Conservation (phyloP, 2,329 filamentous ascomycete species). For the Microdochium nivale region DNA sequence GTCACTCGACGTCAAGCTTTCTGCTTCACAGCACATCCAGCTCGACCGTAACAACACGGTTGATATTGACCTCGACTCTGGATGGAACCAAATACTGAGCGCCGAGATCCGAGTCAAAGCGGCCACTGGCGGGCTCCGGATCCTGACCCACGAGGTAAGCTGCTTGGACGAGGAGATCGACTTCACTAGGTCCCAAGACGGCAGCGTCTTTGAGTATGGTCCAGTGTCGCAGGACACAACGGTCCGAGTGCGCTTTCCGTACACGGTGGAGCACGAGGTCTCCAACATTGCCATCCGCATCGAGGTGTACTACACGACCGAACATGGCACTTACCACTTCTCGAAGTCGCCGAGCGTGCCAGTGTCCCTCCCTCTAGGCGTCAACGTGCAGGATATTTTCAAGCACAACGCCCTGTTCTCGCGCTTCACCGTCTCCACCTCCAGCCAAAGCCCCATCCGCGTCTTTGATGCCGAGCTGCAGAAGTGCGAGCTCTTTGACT, state of each 20-base stretch:
- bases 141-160: slow-evolving; percentile 52
- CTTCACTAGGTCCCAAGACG: slow-evolving; percentile 41
- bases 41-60: slow-evolving; percentile 72
- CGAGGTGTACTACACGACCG: slow-evolving; percentile 68
- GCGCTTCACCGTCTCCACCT: slow-evolving; percentile 82
- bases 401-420: slow-evolving; percentile 77
- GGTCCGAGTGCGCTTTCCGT: slow-evolving; percentile 63
- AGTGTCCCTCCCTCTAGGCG: slow-evolving; percentile 74
- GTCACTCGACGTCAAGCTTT: slow-evolving; percentile 60
- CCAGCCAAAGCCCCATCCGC: slow-evolving; percentile 64
- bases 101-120: slow-evolving; percentile 55
- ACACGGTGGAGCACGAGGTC: slow-evolving; percentile 72
- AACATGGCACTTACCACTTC: slow-evolving; percentile 56
- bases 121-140: slow-evolving; percentile 56
- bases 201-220: slow-evolving; percentile 43
- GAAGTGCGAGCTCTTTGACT: slow-evolving; percentile 60
- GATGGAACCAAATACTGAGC: slow-evolving; percentile 59
- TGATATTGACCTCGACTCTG: slow-evolving; percentile 63
- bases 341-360: slow-evolving; percentile 54
- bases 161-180: slow-evolving; percentile 32
- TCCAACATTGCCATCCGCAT: slow-evolving; percentile 62
- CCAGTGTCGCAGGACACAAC: slow-evolving; percentile 33
- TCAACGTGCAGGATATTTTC: slow-evolving; percentile 96
- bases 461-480: slow-evolving; percentile 64
- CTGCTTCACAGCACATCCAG: slow-evolving; percentile 61